Conservation (phyloP, 2,329 filamentous ascomycete species). For the Ascosphaera apis region DNA sequence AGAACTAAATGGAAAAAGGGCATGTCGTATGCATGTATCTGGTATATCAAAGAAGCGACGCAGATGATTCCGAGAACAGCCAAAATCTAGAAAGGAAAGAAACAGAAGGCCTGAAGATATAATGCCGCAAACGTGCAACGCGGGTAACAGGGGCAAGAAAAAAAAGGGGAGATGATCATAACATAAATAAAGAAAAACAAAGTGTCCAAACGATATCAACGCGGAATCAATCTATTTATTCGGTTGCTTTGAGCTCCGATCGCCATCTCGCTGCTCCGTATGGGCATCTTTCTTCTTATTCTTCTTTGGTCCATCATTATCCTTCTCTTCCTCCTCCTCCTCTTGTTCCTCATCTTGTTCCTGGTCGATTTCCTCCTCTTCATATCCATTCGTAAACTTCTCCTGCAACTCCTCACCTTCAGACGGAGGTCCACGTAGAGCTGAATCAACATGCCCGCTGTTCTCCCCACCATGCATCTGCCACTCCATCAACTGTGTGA, state of each 20-base stretch:
- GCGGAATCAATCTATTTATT: too few species aligned
- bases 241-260: too few species aligned
- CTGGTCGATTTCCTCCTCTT: constrained; percentile 15
- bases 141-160: too few species aligned
- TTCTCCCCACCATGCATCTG: constrained; percentile 71
- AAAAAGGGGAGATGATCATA: not conserved
- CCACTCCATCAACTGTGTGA: constrained; percentile 96
- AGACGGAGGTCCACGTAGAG: constrained; percentile 15
- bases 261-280: not conserved
- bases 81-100: not conserved
- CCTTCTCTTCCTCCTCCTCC: constrained; percentile 1
- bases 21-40: not conserved
- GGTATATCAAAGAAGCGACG: not conserved
- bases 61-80: not conserved
- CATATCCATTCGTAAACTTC: constrained; percentile 15
- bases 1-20: not conserved
- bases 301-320: not conserved
- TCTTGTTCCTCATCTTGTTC: constrained; percentile 5
- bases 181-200: not conserved
- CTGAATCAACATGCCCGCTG: constrained; percentile 7
- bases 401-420: constrained; percentile 29
- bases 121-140: too few species aligned
- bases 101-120: too few species aligned
- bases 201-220: too few species aligned
- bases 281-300: constrained; percentile 1